These are phyloP conservation scores for Scheffersomyces quercinus DNA, from an alignment of 1,139 yeast species.

Conservation along the genomic window DNA sequence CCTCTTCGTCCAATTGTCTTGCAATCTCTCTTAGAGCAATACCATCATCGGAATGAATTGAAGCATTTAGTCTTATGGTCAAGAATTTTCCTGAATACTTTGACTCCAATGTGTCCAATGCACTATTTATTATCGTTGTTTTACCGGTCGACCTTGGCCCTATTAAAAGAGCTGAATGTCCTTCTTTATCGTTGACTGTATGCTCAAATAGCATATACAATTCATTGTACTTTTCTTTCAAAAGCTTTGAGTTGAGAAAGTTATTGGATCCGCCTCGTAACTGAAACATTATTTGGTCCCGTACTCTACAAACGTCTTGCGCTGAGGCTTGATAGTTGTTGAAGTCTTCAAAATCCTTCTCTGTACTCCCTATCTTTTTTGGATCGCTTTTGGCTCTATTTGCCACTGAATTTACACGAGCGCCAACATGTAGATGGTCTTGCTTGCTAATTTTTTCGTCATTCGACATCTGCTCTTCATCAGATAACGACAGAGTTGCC, in stretches of 20 bases:
- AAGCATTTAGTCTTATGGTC: conserved; percentile 66
- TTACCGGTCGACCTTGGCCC: conserved; percentile 87
- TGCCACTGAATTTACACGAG: too few relatives aligned
- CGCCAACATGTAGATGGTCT: conserved; percentile 1
- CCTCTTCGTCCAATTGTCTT: conserved; percentile 64
- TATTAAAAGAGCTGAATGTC: conserved; percentile 75
- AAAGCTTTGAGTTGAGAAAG: conserved; percentile 17
- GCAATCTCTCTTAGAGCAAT: conserved; percentile 85
- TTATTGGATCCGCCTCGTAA: conserved; percentile 18
- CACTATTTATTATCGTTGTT: conserved; percentile 60
- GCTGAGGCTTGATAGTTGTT: too few relatives aligned
- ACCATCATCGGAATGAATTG: conserved; percentile 71
- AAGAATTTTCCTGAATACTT: conserved; percentile 53
- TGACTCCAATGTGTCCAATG: conserved; percentile 46
- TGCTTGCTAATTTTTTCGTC: neutral
- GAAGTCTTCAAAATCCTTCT: too few relatives aligned
- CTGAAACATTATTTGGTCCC: conserved; percentile 20
- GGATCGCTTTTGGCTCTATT: neutral
- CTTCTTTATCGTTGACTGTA: conserved; percentile 69
- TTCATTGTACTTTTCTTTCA: conserved; percentile 44
- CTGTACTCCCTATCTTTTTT: neutral
- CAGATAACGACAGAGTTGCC: too few relatives aligned
- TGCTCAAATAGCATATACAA: conserved; percentile 60
- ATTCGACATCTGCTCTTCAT: too few relatives aligned
- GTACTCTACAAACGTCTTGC: conserved; percentile 14